Evolutionary conservation across 257 asterid genomes (phyloP).

Genomic region (Nicotiana benthamiana): DNA sequence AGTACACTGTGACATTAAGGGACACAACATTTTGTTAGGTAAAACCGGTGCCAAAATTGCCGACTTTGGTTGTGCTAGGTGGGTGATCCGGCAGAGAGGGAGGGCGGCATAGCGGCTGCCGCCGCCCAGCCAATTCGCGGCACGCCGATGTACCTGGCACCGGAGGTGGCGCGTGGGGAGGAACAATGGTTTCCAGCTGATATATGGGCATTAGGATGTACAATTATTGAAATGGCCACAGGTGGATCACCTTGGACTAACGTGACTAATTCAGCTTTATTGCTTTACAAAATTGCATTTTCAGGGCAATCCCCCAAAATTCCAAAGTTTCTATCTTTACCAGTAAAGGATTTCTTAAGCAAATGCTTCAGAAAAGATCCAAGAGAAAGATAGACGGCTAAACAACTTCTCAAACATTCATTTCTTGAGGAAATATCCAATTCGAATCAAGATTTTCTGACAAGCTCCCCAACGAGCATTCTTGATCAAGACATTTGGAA

Average conservation of each 20-base stretch:
- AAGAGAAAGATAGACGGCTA: conserved; percentile 53
- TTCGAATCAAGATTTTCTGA: not conserved
- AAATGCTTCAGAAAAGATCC: conserved; percentile 51
- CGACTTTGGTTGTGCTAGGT: conserved; percentile 70
- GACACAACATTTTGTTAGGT: conserved; percentile 46
- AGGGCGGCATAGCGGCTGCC: rapidly evolving
- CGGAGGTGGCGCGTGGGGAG: conserved; percentile 69
- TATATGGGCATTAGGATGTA: conserved; percentile 78
- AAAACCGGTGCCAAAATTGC: conserved; percentile 44
- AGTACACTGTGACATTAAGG: conserved; percentile 77
- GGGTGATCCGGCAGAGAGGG: not conserved
- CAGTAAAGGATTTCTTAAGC: conserved; percentile 51
- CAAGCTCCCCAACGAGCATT: conserved; percentile 53
- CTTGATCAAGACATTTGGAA: conserved; percentile 69
- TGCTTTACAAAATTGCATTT: conserved; percentile 48
- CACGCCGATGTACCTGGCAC: conserved; percentile 78
- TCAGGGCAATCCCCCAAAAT: conserved; percentile 51
- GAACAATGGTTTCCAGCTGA: conserved; percentile 61
- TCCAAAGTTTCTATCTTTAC: conserved; percentile 46
- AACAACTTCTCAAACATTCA: conserved; percentile 51
- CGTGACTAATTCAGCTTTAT: conserved; percentile 15
- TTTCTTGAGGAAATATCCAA: conserved; percentile 25
- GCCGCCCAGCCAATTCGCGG: conserved; percentile 23
- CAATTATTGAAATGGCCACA: conserved; percentile 64
- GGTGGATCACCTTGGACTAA: conserved; percentile 64